phyloP scores from a whole-genome alignment of 108 stramenopile species.

The Craspedostauros australis region DNA sequence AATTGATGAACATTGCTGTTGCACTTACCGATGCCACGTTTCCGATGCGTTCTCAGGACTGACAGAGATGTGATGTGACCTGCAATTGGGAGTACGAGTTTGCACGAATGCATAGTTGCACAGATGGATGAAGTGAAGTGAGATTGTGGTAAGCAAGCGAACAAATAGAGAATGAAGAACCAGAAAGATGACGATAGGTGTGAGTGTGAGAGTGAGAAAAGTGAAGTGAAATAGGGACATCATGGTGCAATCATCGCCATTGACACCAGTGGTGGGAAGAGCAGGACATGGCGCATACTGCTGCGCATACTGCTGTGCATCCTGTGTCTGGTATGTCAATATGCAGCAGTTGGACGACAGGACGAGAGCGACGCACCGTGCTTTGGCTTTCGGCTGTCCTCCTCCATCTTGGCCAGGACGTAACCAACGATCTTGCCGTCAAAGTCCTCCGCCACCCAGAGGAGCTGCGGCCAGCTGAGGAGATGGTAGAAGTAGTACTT shows the following conservation, averaged over 20 bases:
- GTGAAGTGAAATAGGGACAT: too few relatives aligned
- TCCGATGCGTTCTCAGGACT: constrained; percentile 91
- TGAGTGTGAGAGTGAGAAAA: constrained; percentile 1
- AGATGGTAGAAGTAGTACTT: constrained; percentile 98
- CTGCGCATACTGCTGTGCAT: too few relatives aligned
- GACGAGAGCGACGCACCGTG: constrained; percentile 12
- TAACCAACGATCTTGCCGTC: constrained; percentile 96
- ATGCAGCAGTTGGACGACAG: too few relatives aligned
- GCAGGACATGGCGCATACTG: too few relatives aligned
- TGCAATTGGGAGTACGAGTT: constrained; percentile 28
- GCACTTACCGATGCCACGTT: constrained; percentile 72
- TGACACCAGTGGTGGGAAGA: too few relatives aligned
- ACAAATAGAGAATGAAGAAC: background rate
- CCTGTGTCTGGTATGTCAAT: too few relatives aligned
- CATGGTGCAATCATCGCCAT: too few relatives aligned
- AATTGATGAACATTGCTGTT: background rate
- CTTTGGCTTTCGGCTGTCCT: constrained; percentile 65
- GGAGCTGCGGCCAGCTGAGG: constrained; percentile 96
- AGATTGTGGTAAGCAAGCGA: background rate
- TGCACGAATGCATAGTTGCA: constrained; percentile 1
- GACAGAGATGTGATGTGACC: constrained; percentile 99
- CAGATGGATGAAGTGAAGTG: background rate
- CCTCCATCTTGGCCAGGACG: constrained; percentile 98
- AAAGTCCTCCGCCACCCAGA: constrained; percentile 95
- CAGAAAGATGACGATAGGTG: background rate